Evolutionary conservation across 306 rosid species (phyloP), one percentile per base, ranked within the genome.

Genomic region (Prinsepia uniflora): DNA sequence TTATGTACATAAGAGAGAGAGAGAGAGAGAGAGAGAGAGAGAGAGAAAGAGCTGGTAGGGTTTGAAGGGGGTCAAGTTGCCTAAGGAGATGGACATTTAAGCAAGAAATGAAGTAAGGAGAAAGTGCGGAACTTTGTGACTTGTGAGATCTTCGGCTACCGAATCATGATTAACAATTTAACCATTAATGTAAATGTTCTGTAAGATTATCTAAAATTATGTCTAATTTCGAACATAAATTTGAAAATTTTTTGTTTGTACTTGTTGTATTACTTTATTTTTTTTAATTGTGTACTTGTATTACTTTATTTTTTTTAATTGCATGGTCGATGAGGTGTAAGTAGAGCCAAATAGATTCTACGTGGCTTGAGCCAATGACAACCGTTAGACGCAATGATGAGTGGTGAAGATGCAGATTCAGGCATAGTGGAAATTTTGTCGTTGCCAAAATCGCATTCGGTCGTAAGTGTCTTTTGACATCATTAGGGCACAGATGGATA

Each of bases 361-460:
- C 41, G n/a, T 41, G 84, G 86, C 43, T 41, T 75, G 67, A 71
- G 68, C 75, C 78, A 80, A 53, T 72, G 56, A 67, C 46, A 54
- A 41, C 60, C 65, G 46, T 22, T 36, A 22, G 18, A 15, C 18
- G 14, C 39, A n/a, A 30, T 52, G 43, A 50, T 50, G 10, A 30
- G 36, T 47, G 4, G 70, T 42, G 72, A 52, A 6, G 71, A 80
- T 77, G 78, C 68, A 54, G 42, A 45, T 48, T 58, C 22, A 69
- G 69, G 46, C 8, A 8, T 61, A 34, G 82, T 86, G 84, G 86
- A 68, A 34, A 68, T 24, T 81, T 76, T 66, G 36, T 72, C 9
- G 86, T 70, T 85, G 90, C 84, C 78, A 4, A 55, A 41, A 34
- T 63, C 77, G 74, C 17, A 79, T 86, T 89, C 75, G 88, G 68